A percentile compares a stretch with the other conserved stretches of the same genome.
These are phyloP conservation scores for Aspergillus flavus DNA, from an alignment of 2,329 filamentous ascomycete genomes.

Conservation along the genomic window DNA sequence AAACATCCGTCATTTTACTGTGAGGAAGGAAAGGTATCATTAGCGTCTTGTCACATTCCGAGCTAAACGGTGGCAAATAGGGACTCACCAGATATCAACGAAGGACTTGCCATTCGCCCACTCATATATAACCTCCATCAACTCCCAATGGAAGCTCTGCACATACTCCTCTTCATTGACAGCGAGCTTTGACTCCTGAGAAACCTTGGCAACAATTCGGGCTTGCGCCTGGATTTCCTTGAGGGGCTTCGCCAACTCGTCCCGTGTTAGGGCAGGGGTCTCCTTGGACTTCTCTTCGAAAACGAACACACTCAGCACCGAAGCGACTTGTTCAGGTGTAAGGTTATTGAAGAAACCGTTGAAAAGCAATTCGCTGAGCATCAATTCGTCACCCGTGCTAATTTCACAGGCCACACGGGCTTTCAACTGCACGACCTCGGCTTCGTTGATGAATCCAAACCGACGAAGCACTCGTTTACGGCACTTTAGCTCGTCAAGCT, in stretches of 20 bases:
- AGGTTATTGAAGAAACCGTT: conserved; percentile 98
- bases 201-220: conserved; percentile 86
- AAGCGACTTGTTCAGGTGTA: conserved; percentile 81
- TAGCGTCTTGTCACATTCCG: conserved; percentile 6
- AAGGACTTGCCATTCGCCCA: conserved; percentile 93
- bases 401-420: conserved; percentile 97
- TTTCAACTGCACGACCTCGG: conserved; percentile 94
- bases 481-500: conserved; percentile 94
- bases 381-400: conserved; percentile 90
- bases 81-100: conserved; percentile 86
- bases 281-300: conserved; percentile 95
- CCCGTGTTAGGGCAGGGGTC: conserved; percentile 65
- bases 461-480: conserved; percentile 93
- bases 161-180: conserved; percentile 96
- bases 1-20: conserved; percentile 98
- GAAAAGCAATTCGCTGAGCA: conserved; percentile 90
- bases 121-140: conserved; percentile 93
- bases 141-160: conserved; percentile 83
- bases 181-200: conserved; percentile 88
- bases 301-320: conserved; percentile 89
- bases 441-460: conserved; percentile 92
- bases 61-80: conserved; percentile 7
- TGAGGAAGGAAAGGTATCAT: conserved; percentile 14
- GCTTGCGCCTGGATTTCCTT: conserved; percentile 87
- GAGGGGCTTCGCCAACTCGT: conserved; percentile 84